Evolutionary conservation across 2,329 filamentous ascomycete species (phyloP), one percentile per base, ranked within the genome.

Genomic region (Leptographium flavum): DNA sequence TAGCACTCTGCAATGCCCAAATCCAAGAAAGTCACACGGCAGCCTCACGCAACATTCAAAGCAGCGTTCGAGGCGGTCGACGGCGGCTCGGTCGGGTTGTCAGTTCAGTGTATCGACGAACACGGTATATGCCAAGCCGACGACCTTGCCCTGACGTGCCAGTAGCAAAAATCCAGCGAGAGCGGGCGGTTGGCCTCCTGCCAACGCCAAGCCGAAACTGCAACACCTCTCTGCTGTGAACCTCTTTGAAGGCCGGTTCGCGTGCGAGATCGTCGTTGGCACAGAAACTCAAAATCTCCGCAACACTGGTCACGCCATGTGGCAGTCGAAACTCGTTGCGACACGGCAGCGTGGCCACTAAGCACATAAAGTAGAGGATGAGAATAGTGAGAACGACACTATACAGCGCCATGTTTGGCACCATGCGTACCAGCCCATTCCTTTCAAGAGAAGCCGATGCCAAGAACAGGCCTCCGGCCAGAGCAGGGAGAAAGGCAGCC

Each of bases 231-330:
- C 79, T 81, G n/a, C 71, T 79, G 3, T 81, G 53, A 27, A 50
- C 76, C 32, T 79, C 73, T 42, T 78, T 71, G 58, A 95, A 90
- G 0, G 82, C 74, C 10, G 78, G 70, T 56, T 94, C 87, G 5
- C 74, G 68, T 2, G 85, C 66, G 17, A 93, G 66, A 22, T 81
- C 80, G 37, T 79, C 80, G 53, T 81, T 79, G 48, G 84, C 78
- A 36, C 90, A 68, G 58, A 90, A 88, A 56, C 78, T 81, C 53
- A 93, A 73, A 21, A 88, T 69, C 58, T 88, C 86, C 1, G 83
- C 83, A 17, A 93, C 69, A 39, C 74, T 85, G 49, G 71, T 74
- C 35, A 84, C 78, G 5, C 71, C 70, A 57, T 93, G 87, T 0
- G 87, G 86, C 2, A 94, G 71, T 36, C 79, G 67, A 52, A 79